Base-by-base conservation (phyloP, 352 stramenopile species). In the Phytophthora europaea region DNA sequence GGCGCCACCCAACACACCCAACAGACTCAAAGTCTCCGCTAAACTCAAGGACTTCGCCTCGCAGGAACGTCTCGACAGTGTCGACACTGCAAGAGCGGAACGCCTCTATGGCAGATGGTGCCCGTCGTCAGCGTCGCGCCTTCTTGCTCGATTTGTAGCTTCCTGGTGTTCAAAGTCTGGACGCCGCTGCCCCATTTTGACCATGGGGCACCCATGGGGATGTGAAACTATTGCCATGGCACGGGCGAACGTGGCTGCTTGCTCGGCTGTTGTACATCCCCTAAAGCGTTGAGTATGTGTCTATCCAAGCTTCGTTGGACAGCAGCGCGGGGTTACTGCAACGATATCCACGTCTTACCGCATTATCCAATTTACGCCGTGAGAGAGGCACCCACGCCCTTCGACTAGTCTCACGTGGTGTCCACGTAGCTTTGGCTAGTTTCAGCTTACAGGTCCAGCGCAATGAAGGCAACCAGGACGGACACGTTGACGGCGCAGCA, bases 391-490 rank as follows among this genome's bases (percentile, higher is more conserved):
- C 22, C 31, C 23, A 34, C 13, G 31, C 31, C 18, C 23, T 15
- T 38, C 58, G 58, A 63, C 60, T 64, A 64, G 45, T 26, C 38
- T 64, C n/a, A 33, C 40, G 63, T 34, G 38, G 48, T 31, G 53
- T 51, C 52, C 65, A 38, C 61, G 34, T 59, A 47, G 33, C 23
- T 38, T 45, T 43, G 20, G 34, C n/a, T 34, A 43, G 48, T 22
- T 55, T 62, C 22, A 70, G 22, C 60, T 36, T 53, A 55, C 63
- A 67, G 63, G 69, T 69, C 18, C 31, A 9, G 22, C 65, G 53
- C 33, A 20, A 78, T 75, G 72, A 75, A 78, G 54, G 22, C 66
- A 33, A 28, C 61, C n/a, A 45, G 67, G 56, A 72, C 72, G n/a
- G 66, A 78, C 48, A 72, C 61, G 16, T 40, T 75, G 51, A 72